Evolutionary conservation across 164 flowering plant genomes (phyloP), one percentile per base, ranked within the genome.

Genomic region (Nymphaea thermarum): DNA sequence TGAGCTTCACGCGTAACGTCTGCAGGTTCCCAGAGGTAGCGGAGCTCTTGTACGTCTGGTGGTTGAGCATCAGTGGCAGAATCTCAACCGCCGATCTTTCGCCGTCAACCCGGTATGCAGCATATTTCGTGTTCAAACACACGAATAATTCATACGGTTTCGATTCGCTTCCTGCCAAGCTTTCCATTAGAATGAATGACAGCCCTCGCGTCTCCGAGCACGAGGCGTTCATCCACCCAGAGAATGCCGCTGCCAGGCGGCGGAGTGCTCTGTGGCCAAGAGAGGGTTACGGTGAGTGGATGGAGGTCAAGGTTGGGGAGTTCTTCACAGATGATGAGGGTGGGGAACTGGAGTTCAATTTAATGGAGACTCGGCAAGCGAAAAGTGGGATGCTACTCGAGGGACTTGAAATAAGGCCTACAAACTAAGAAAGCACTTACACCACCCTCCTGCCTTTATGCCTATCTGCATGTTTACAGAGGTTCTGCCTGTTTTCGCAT

Each of bases 351-450:
- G 82, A 83, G 66, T 72, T 84, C 74, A 55, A 68, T 17, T 61
- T 86, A 63, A 43, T 45, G 71, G 88, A 83, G 76, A 68, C 60
- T 5, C 77, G 81, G 3, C 43, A 76, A 7, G 76, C 76, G 80
- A 89, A 87, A 73, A 43, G 75, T 11, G 89, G 96, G 4, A 74
- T 89, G 14, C 64, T 86, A 42, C 61, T 89, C 14, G 76, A 89
- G 73, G 90, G 96, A 0, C 77, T 89, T 61, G 92, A 89, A 72
- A 66, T 89, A 10, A 76, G 86, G 72, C 92, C 92, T 7, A 81
- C 77, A 62, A 25, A 25, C 36, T 25, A 25, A 25, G 36, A 25
- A 25, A 25, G 36, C 36, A 25, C 1, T 25, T 25, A 25, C 36
- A 25, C 36, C 36, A 25, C 36, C 36, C 36, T 25, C 36, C 36